Conservation (phyloP, 2,329 filamentous ascomycete genomes). For the Neoarthrinium moseri region DNA sequence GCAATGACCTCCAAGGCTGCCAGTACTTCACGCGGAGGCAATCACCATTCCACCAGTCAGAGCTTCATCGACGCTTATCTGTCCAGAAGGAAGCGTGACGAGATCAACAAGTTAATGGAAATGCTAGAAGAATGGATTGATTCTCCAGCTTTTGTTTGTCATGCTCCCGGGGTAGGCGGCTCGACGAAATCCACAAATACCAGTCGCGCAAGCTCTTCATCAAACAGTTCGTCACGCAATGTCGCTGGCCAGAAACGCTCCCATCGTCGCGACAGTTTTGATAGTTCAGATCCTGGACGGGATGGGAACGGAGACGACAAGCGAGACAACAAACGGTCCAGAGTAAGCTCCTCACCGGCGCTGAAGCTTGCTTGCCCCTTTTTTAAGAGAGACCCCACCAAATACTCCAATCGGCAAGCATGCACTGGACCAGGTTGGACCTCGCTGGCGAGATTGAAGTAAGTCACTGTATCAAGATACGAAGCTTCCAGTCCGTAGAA, state of each 20-base stretch:
- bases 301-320: constrained; percentile 4
- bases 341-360: neutral
- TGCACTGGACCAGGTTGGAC: constrained; percentile 8
- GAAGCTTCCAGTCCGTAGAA: no score
- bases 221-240: neutral
- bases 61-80: constrained; percentile 10
- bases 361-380: constrained; percentile 8
- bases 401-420: constrained; percentile 1
- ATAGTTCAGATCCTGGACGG: constrained; percentile 3
- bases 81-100: constrained; percentile 5
- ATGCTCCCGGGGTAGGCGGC: neutral
- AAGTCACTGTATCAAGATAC: no score
- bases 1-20: constrained; percentile 10
- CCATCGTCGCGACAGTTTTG: neutral
- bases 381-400: constrained; percentile 8
- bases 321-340: constrained; percentile 4
- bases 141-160: neutral
- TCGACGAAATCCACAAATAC: neutral
- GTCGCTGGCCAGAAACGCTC: constrained; percentile 6
- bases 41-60: constrained; percentile 6
- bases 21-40: constrained; percentile 8
- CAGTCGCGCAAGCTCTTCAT: neutral
- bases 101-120: constrained; percentile 11
- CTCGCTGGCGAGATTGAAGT: constrained; percentile 8
- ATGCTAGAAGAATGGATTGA: constrained; percentile 9